Evolutionary conservation across 2,329 filamentous ascomycete genomes (phyloP).

Genomic region (Macrophomina phaseolina): DNA sequence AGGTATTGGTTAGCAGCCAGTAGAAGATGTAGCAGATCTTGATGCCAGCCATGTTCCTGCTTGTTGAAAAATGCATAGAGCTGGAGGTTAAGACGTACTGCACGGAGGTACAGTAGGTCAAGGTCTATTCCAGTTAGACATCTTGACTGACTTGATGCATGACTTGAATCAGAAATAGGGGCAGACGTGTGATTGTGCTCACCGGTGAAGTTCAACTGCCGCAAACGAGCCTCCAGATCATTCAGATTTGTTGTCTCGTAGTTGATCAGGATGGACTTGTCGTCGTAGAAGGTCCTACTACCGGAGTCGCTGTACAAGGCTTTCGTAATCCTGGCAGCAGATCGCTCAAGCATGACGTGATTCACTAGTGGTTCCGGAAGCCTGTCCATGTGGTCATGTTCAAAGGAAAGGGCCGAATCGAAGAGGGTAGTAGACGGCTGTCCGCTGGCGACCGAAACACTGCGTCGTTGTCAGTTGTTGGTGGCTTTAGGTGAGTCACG

Average conservation of each 20-base stretch:
- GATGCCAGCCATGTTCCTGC: slow-evolving; percentile 39
- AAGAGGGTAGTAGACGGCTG: slow-evolving; percentile 80
- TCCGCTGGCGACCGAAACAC: slow-evolving; percentile 81
- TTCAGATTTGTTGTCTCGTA: slow-evolving; percentile 28
- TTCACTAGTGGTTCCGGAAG: slow-evolving; percentile 23
- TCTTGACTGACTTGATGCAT: slow-evolving; percentile 6
- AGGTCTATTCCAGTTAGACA: slow-evolving; percentile 42
- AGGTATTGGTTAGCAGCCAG: slow-evolving; percentile 73
- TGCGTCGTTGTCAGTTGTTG: slow-evolving; percentile 39
- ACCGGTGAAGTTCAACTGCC: slow-evolving; percentile 27
- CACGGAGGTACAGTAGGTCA: slow-evolving; percentile 69
- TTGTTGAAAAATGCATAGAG: slow-evolving; percentile 83
- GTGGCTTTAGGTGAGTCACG: neutral
- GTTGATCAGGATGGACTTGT: slow-evolving; percentile 28
- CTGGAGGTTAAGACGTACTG: slow-evolving; percentile 75
- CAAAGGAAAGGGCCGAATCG: slow-evolving; percentile 69
- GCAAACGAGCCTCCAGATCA: slow-evolving; percentile 27
- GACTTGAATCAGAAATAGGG: slow-evolving; percentile 2
- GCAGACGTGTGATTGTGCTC: slow-evolving; percentile 9
- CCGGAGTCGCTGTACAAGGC: slow-evolving; percentile 28
- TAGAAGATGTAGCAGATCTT: slow-evolving; percentile 78
- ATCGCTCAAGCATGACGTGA: slow-evolving; percentile 28
- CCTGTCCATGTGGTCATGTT: slow-evolving; percentile 43
- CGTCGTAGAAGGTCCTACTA: slow-evolving; percentile 26
- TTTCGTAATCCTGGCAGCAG: slow-evolving; percentile 27